A percentile compares a stretch with the other conserved stretches of the same genome.
Evolutionary conservation across 495 filamentous ascomycete species (phyloP).

Genomic region (Hypoxylon perforatum): DNA sequence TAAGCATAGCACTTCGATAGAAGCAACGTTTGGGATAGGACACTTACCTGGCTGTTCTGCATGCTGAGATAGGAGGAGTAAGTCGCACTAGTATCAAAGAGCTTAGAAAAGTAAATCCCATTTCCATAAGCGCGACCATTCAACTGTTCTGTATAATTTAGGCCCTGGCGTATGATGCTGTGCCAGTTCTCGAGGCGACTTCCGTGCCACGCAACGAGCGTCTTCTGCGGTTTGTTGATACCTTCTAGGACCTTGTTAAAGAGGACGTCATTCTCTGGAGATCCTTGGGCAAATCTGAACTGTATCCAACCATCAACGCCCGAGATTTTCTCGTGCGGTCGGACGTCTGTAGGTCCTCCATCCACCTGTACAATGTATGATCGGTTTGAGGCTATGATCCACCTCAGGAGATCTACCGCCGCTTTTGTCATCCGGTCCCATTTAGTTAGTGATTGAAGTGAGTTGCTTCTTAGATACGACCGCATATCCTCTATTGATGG

Average conservation of each 20-base stretch:
- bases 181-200: constrained; percentile 86
- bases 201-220: constrained; percentile 59
- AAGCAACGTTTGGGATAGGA: neutral
- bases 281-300: constrained; percentile 89
- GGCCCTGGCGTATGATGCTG: constrained; percentile 83
- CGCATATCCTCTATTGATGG: constrained; percentile 74
- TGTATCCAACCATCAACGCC: constrained; percentile 79
- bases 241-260: constrained; percentile 74
- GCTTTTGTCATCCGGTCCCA: constrained; percentile 76
- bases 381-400: constrained; percentile 92
- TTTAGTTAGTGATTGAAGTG: constrained; percentile 58
- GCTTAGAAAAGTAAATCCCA: constrained; percentile 81
- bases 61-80: constrained; percentile 58
- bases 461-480: constrained; percentile 62
- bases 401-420: constrained; percentile 76
- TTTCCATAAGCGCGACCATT: constrained; percentile 81
- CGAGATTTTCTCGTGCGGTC: constrained; percentile 63
- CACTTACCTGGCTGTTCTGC: no score
- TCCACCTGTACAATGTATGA: constrained; percentile 82
- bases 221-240: constrained; percentile 43
- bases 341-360: constrained; percentile 23
- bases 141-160: constrained; percentile 71
- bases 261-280: constrained; percentile 88
- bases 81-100: constrained; percentile 64
- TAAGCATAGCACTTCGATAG: constrained; percentile 3